Conservation (phyloP, 2,329 filamentous ascomycete species). For the Fusarium sp. region DNA sequence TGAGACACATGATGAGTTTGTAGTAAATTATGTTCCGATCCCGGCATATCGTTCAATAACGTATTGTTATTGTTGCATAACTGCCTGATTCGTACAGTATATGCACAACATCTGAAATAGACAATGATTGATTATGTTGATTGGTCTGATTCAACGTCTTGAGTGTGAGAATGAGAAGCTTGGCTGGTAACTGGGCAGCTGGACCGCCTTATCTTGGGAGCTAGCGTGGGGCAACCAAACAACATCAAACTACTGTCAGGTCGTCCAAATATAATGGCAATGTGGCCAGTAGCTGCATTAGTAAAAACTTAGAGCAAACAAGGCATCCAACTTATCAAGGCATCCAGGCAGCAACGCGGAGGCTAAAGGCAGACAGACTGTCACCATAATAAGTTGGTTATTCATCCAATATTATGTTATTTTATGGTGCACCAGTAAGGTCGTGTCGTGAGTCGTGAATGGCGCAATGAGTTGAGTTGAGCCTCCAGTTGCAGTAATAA, state of each 20-base stretch:
- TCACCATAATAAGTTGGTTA: constrained; percentile 18
- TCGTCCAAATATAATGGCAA: background rate
- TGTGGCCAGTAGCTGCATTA: constrained; percentile 10
- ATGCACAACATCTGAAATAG: background rate
- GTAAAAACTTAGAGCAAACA: constrained; percentile 1
- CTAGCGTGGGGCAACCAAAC: constrained; percentile 18
- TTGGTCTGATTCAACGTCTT: constrained; percentile 15
- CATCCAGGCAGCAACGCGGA: background rate
- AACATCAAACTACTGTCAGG: constrained; percentile 1
- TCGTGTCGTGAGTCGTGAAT: constrained; percentile 23
- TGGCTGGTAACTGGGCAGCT: background rate
- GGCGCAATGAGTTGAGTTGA: constrained; percentile 27
- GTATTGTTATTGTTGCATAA: background rate
- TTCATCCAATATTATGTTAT: background rate
- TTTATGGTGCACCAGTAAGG: constrained; percentile 22
- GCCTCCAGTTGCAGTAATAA: constrained; percentile 17
- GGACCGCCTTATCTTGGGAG: constrained; percentile 8
- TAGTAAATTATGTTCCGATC: background rate
- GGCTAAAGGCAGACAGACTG: background rate
- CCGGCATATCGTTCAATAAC: background rate
- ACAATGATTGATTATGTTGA: background rate
- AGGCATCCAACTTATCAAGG: background rate
- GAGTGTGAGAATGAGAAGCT: background rate
- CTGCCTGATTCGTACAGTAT: background rate
- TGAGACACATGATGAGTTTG: background rate